Base-by-base conservation (phyloP, 176 grass and related monocot species). In the Raddia distichophylla region DNA sequence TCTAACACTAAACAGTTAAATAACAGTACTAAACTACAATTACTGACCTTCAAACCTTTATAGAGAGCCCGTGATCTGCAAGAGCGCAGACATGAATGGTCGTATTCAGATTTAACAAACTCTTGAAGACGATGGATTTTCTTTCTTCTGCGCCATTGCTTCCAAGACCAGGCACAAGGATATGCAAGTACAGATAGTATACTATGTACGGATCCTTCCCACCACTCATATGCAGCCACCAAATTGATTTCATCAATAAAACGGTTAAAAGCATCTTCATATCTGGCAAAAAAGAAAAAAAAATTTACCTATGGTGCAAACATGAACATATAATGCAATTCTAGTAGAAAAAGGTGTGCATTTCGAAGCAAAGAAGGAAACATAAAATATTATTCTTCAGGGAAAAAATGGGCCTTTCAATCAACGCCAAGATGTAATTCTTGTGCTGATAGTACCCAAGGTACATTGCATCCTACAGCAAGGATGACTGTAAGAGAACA, bases 141-240 rank as follows among this genome's bases (percentile, higher is more conserved):
- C 60, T 98, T 98, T 88, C 90, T 98, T 91, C 90, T 88, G 37
- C 90, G 68, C 93, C 93, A 98, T 74, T 98, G 96, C 80, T 98
- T 98, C 96, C 96, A 98, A 74, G 93, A 98, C 96, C 96, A 98
- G 44, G 96, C 96, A 90, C 96, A 98, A 79, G 96, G 96, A 86
- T 95, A 98, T 15, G 96, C 96, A 86, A 98, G 86, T 70, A 98
- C 73, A 81, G 93, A 89, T 71, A 98, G 86, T 82, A 98, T 98
- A 82, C 92, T 95, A 72, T 98, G 96, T 54, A 98, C 80, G 19
- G 96, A 98, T 48, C 96, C 96, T 91, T 98, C 96, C 96, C 96
- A 98, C 96, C 96, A 98, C 55, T 93, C 96, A 74, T 95, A 98
- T 67, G 96, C 92, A 76, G 96, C 88, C 44, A 98, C 91, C 67